Conservation (phyloP, 2,329 filamentous ascomycete species). For the Fusarium euwallaceae region DNA sequence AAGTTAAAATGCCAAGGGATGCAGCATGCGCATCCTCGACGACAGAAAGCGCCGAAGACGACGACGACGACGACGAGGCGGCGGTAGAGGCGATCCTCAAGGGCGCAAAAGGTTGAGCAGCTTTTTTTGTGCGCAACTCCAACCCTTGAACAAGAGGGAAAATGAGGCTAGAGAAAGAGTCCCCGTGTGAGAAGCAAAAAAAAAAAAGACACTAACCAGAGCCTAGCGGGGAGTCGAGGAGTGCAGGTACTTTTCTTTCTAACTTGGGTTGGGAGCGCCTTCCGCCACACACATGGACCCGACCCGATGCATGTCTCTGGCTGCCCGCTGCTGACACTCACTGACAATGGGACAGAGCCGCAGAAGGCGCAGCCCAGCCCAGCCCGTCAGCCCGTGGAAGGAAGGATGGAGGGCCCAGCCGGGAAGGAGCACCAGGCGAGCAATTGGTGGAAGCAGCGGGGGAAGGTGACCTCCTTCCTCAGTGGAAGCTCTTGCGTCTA, state of each 20-base stretch:
- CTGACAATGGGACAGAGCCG: constrained; percentile 15
- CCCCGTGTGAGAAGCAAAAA: constrained; percentile 23
- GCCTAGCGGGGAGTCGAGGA: constrained; percentile 1
- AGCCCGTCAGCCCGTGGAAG: neutral
- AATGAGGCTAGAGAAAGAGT: constrained; percentile 31
- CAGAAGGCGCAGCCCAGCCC: constrained; percentile 17
- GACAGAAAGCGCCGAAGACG: neutral
- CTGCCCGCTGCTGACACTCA: neutral
- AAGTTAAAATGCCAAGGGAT: constrained; percentile 8
- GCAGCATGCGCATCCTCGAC: constrained; percentile 27
- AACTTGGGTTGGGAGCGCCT: neutral
- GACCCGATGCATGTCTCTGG: constrained; percentile 12
- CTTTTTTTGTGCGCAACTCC: constrained; percentile 14
- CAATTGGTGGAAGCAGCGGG: constrained; percentile 10
- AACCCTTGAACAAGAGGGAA: constrained; percentile 16
- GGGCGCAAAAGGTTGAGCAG: neutral
- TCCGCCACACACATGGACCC: constrained; percentile 4
- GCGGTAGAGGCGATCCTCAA: constrained; percentile 5
- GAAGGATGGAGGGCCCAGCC: constrained; percentile 5
- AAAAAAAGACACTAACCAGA: neutral
- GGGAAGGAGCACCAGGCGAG: neutral
- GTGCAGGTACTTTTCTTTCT: constrained; percentile 8
- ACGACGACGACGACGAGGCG: neutral
- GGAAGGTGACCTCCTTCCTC: neutral
- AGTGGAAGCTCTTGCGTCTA: constrained; percentile 5